These are phyloP conservation scores for Cystofilobasidium bisporidii DNA, from an alignment of 768 basidiomycete species.

Conservation along the genomic window DNA sequence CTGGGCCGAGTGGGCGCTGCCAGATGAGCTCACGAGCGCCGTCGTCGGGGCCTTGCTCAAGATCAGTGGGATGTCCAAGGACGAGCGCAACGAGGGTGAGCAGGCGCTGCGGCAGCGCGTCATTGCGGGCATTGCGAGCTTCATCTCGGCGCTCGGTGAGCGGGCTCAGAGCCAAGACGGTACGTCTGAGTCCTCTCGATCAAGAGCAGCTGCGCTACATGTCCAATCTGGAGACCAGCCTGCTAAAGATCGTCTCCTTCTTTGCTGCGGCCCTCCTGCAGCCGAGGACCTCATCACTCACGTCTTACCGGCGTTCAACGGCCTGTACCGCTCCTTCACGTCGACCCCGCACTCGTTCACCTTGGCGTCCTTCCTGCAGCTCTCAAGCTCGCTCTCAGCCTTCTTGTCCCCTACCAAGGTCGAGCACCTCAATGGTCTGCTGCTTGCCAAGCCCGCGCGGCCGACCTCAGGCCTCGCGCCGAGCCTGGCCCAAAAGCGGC, in stretches of 20 bases:
- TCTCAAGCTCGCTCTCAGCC: constrained; percentile 49
- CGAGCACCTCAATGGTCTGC: constrained; percentile 61
- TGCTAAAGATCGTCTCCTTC: too few species aligned
- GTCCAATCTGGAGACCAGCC: too few species aligned
- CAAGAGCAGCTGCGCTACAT: too few species aligned
- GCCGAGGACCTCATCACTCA: constrained; percentile 66
- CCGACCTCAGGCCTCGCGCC: constrained; percentile 36
- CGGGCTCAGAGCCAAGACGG: constrained; percentile 50
- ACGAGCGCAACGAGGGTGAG: constrained; percentile 35
- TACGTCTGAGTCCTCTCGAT: too few species aligned
- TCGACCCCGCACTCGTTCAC: constrained; percentile 70
- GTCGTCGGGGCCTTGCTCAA: constrained; percentile 66
- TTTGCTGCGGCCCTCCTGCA: constrained; percentile 37
- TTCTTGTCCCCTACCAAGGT: constrained; percentile 61
- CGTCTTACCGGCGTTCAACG: constrained; percentile 70
- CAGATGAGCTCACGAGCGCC: constrained; percentile 72
- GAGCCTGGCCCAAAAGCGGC: background rate
- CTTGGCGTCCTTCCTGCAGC: constrained; percentile 52
- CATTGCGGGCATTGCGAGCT: constrained; percentile 53
- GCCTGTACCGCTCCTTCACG: constrained; percentile 73
- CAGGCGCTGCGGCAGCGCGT: constrained; percentile 47
- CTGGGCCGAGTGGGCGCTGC: constrained; percentile 79
- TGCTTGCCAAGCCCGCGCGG: constrained; percentile 51
- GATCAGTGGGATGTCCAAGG: constrained; percentile 46
- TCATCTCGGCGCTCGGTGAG: constrained; percentile 52